A percentile compares a stretch with the other conserved stretches of the same genome.
These are phyloP conservation scores for Penicillium cinerascens DNA, from an alignment of 495 filamentous ascomycete species.

Conservation along the genomic window DNA sequence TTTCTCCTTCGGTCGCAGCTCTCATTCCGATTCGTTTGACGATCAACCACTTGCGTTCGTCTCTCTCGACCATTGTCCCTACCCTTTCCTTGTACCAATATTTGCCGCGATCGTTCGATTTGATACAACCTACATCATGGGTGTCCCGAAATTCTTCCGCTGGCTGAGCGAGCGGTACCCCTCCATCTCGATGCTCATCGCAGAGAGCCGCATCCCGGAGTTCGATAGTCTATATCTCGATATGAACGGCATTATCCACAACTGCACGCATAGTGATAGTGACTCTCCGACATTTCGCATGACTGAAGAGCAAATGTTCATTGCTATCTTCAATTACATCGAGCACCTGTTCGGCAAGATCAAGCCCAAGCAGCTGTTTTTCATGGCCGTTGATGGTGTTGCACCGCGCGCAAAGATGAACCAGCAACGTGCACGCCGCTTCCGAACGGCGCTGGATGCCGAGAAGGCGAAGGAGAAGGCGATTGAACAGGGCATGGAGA, in stretches of 20 bases:
- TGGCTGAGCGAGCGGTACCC: constrained; percentile 99
- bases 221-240: constrained; percentile 98
- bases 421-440: constrained; percentile 92
- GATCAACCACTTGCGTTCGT: neutral
- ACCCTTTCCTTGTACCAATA: neutral
- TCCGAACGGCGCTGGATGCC: constrained; percentile 88
- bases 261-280: constrained; percentile 96
- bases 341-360: constrained; percentile 99
- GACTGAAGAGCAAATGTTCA: constrained; percentile 98
- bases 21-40: neutral
- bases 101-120: neutral
- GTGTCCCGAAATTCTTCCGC: constrained; percentile 94
- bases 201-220: constrained; percentile 97
- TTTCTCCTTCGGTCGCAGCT: constrained; percentile 3
- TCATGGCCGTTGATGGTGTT: constrained; percentile 98
- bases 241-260: constrained; percentile 99
- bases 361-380: constrained; percentile 96
- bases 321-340: constrained; percentile 99
- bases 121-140: constrained; percentile 46
- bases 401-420: constrained; percentile 99
- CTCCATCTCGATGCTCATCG: constrained; percentile 96
- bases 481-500: constrained; percentile 77
- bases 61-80: neutral
- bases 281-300: constrained; percentile 88
- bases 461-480: constrained; percentile 89